These are phyloP conservation scores for Globomyces pollinis-pini DNA, from an alignment of 192 early-diverging fungal species.

Conservation along the genomic window DNA sequence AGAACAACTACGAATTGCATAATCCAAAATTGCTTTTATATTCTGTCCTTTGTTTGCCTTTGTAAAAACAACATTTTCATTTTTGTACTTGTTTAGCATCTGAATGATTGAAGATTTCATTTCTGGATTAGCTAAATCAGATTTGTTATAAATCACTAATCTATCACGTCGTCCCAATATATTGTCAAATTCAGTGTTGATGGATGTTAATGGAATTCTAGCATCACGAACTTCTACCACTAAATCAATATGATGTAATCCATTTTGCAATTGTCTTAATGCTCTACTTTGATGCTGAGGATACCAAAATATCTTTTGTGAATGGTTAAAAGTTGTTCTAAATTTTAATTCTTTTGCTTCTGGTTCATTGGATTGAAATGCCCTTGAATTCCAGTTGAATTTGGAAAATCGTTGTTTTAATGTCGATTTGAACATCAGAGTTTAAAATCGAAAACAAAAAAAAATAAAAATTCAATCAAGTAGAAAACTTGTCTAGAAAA, in stretches of 20 bases:
- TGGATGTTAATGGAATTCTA: conserved; percentile 83
- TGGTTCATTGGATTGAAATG: no score
- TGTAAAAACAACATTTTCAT: conserved; percentile 58
- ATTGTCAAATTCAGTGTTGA: conserved; percentile 66
- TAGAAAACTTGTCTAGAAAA: no score
- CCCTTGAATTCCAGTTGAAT: no score
- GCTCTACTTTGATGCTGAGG: conserved; percentile 40
- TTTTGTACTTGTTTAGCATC: conserved; percentile 34
- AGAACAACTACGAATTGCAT: conserved; percentile 43
- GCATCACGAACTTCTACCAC: conserved; percentile 93
- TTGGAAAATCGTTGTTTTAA: no score
- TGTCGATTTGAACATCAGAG: no score
- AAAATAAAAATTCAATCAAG: no score
- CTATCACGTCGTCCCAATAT: conserved; percentile 58
- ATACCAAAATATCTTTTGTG: conserved; percentile 28
- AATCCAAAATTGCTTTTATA: conserved; percentile 61
- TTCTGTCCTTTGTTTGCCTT: conserved; percentile 48
- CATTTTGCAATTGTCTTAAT: conserved; percentile 22
- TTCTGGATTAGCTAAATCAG: conserved; percentile 70
- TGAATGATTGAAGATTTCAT: conserved; percentile 15
- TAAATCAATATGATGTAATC: conserved; percentile 58
- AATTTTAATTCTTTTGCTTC: background rate
- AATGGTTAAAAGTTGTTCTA: background rate
- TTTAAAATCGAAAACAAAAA: no score
- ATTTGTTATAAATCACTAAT: conserved; percentile 89